Base-by-base conservation (phyloP, 352 stramenopile genomes). In the Thalassiosira mediterranea region DNA sequence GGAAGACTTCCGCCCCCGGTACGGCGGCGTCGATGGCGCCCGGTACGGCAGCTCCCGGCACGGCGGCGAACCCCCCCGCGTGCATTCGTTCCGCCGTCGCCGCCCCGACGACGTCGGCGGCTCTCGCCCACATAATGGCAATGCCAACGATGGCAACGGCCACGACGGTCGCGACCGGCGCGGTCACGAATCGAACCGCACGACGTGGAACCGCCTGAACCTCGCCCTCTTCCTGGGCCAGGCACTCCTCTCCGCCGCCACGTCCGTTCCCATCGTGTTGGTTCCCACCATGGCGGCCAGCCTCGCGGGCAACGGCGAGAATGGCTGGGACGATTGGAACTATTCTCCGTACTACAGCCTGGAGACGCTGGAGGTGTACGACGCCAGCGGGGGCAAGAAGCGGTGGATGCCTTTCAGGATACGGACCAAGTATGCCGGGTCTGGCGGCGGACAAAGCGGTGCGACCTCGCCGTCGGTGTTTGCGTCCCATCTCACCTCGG, bases 141-240 rank as follows among this genome's bases (percentile, higher is more conserved):
- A 52, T 46, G 29, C 34, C 29, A 23, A 32, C 44, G 34, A 62
- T 47, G 38, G 15, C 32, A 2, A 67, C 67, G 38, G 11, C 44
- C 25, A 37, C 48, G 23, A 8, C 19, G 17, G 44, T 19, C 44
- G 44, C 4, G 4, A 26, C 44, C 44, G 15, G 7, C 5, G 13
- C 34, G 34, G 34, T 5, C 5, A 42, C 13, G 17, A 52, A 4
- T 26, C 15, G 15, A 52, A 61, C 15, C 56, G 61, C 34, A 38
- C 53, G 34, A 78, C 70, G 47, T 89, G 76, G 76, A 92, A 89
- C 69, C 61, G 72, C 66, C 75, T 91, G 0, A 93, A 90, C 52
- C 21, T 72, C 29, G 62, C 80, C 26, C 61, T 90, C 0, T 90
- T 83, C 59, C 47, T 74, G 11, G 70, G 65, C n/a, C 74, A 84